phyloP scores from a whole-genome alignment of 2,329 filamentous ascomycete species.

The Dendryphion nanum region DNA sequence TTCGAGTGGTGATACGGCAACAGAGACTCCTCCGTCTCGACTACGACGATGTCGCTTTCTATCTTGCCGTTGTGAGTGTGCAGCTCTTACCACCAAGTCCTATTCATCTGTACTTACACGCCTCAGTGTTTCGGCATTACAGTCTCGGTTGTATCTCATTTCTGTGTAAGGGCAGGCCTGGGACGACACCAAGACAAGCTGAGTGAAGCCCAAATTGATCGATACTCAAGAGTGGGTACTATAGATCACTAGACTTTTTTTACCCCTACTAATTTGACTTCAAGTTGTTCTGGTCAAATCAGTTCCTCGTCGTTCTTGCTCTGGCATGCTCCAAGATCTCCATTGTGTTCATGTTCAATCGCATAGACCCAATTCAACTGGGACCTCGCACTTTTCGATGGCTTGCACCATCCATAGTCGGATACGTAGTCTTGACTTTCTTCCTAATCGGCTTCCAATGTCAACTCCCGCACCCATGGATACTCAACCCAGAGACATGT shows the following conservation, averaged over 20 bases:
- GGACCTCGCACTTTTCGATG: conserved; percentile 7
- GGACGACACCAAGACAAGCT: conserved; percentile 9
- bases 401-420: conserved; percentile 2
- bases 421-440: conserved; percentile 14
- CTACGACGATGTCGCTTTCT: background rate
- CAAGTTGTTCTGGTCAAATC: conserved; percentile 11
- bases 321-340: conserved; percentile 19
- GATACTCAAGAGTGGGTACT: conserved; percentile 16
- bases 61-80: background rate
- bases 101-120: no score
- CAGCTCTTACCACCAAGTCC: no score
- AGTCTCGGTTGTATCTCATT: no score
- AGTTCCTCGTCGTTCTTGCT: conserved; percentile 11
- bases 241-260: background rate
- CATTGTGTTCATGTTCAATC: conserved; percentile 14
- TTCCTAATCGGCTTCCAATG: conserved; percentile 18
- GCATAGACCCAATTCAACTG: conserved; percentile 15
- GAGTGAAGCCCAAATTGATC: conserved; percentile 2
- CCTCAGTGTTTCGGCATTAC: no score
- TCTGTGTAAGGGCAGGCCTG: conserved; percentile 15
- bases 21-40: background rate
- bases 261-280: background rate
- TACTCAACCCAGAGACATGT: conserved; percentile 9
- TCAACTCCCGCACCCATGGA: conserved; percentile 11
- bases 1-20: background rate